A percentile compares a stretch with the other conserved stretches of the same genome.
phyloP scores from a whole-genome alignment of 129 eudicot species.

The Helianthus tuberosus region DNA sequence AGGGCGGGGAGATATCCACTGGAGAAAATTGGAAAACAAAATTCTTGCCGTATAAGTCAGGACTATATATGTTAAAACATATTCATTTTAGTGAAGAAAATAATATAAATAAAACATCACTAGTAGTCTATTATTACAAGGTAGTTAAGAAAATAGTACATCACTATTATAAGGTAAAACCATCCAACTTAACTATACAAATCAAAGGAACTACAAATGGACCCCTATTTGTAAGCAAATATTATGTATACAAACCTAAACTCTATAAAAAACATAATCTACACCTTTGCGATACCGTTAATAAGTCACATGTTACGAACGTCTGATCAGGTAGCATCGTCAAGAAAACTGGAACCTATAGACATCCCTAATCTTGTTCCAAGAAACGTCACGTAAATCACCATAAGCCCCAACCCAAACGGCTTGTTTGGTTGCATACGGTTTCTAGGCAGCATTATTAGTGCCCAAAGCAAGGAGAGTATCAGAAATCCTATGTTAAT shows the following conservation, averaged over 20 bases:
- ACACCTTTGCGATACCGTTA: slow-evolving; percentile 11
- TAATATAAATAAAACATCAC: no score
- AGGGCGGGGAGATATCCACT: no score
- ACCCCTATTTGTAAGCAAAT: slow-evolving; percentile 1
- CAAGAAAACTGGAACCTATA: slow-evolving; percentile 39
- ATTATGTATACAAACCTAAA: slow-evolving; percentile 4
- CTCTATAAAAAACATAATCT: slow-evolving; percentile 5
- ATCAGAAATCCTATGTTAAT: slow-evolving; percentile 69
- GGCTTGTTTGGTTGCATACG: slow-evolving; percentile 67
- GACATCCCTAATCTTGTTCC: slow-evolving; percentile 48
- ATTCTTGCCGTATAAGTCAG: no score
- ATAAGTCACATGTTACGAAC: not conserved
- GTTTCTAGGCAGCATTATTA: slow-evolving; percentile 58
- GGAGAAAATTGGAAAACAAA: no score
- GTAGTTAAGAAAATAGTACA: no score
- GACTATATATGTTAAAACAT: no score
- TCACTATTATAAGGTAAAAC: no score
- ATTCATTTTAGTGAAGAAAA: no score
- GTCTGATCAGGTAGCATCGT: slow-evolving; percentile 31
- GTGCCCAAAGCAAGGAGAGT: slow-evolving; percentile 68
- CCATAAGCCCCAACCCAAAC: slow-evolving; percentile 70
- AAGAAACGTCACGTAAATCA: slow-evolving; percentile 60
- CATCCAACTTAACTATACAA: slow-evolving; percentile 14
- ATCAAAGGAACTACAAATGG: slow-evolving; percentile 13
- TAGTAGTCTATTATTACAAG: no score